phyloP scores from a whole-genome alignment of 441 rosid species.

The Bocquillonia castaneifolia region DNA sequence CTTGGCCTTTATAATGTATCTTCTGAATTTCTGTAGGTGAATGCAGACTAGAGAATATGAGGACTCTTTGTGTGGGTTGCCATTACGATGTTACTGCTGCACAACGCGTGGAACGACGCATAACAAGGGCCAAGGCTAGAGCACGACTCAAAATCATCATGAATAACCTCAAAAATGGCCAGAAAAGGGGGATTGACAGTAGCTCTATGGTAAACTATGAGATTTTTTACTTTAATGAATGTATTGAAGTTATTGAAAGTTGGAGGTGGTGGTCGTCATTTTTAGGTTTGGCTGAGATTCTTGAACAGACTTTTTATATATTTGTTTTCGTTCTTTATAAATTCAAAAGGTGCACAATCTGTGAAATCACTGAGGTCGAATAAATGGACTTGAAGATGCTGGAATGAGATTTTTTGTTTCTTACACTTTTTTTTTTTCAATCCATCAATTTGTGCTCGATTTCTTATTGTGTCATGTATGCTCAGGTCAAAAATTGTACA shows the following conservation, averaged over 20 bases:
- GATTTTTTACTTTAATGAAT: background rate
- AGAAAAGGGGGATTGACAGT: slow-evolving; percentile 19
- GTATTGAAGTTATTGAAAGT: background rate
- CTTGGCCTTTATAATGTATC: slow-evolving; percentile 11
- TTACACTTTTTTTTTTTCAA: no score
- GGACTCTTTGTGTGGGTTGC: slow-evolving; percentile 93
- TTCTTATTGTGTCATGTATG: no score
- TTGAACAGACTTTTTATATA: background rate
- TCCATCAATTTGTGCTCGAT: no score
- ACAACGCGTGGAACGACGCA: slow-evolving; percentile 63
- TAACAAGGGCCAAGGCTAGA: slow-evolving; percentile 52
- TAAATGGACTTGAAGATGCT: no score
- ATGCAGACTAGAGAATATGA: slow-evolving; percentile 91
- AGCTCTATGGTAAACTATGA: slow-evolving; percentile 39
- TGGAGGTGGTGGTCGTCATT: background rate
- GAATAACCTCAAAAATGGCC: slow-evolving; percentile 36
- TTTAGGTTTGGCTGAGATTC: background rate
- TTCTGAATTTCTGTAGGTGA: slow-evolving; percentile 50
- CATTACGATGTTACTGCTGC: slow-evolving; percentile 80
- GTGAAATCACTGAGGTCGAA: no score
- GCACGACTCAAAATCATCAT: slow-evolving; percentile 56
- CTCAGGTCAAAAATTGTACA: no score
- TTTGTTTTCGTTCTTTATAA: background rate
- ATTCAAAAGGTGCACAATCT: no score
- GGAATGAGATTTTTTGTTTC: no score